These are phyloP conservation scores for Colletotrichum acutatum DNA, from an alignment of 2,329 filamentous ascomycete genomes.

Conservation along the genomic window DNA sequence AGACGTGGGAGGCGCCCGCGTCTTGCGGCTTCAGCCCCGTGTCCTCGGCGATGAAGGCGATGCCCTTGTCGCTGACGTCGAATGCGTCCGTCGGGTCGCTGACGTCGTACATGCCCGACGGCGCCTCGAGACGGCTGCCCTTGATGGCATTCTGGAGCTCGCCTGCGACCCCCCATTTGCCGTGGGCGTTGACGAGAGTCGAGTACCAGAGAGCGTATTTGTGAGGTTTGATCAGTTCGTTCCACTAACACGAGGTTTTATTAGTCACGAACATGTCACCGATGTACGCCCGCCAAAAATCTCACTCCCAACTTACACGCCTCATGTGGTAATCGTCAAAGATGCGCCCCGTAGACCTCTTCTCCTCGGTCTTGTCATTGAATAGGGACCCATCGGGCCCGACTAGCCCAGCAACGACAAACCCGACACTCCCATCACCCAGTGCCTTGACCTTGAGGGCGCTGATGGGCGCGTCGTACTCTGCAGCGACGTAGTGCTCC, in stretches of 20 bases:
- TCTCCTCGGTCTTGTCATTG: slow-evolving; percentile 43
- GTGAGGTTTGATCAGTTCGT: slow-evolving; percentile 43
- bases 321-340: slow-evolving; percentile 48
- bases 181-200: slow-evolving; percentile 42
- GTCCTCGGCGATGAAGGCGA: slow-evolving; percentile 46
- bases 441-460: slow-evolving; percentile 48
- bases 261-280: not conserved
- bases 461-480: slow-evolving; percentile 46
- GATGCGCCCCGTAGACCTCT: slow-evolving; percentile 44
- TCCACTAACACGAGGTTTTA: slow-evolving; percentile 41
- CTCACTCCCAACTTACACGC: slow-evolving; percentile 41
- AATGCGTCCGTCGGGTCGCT: slow-evolving; percentile 40
- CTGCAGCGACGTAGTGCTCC: slow-evolving; percentile 41
- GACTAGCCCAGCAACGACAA: slow-evolving; percentile 48
- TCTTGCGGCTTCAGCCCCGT: slow-evolving; percentile 24
- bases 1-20: slow-evolving; percentile 39
- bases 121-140: slow-evolving; percentile 46
- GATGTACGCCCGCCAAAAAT: not conserved
- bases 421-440: slow-evolving; percentile 46
- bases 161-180: slow-evolving; percentile 43
- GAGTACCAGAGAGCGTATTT: slow-evolving; percentile 53
- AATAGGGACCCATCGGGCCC: slow-evolving; percentile 45
- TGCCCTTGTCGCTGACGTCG: slow-evolving; percentile 47
- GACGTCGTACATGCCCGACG: slow-evolving; percentile 41
- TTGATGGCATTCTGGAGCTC: slow-evolving; percentile 47